Percentiles rank a stretch among this genome's conserved stretches.
Evolutionary conservation across 2,329 filamentous ascomycete genomes (phyloP).

Genomic region (Xylaria polymorpha): DNA sequence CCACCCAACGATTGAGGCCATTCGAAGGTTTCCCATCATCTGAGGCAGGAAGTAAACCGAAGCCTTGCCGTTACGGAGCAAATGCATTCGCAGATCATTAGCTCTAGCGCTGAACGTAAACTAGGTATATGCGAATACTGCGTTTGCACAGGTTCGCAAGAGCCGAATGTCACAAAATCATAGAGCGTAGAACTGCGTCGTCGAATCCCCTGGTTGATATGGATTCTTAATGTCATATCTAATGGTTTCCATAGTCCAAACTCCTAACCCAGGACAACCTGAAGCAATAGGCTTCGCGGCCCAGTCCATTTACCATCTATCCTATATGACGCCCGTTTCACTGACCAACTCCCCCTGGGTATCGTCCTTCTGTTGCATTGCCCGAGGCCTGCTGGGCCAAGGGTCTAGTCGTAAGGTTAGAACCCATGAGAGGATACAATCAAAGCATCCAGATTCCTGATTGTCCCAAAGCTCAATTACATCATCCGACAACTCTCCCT

Average conservation of each 20-base stretch:
- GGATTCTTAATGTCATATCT: constrained; percentile 15
- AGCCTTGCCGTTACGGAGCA: neutral
- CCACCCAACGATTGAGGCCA: too few species aligned
- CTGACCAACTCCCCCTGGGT: constrained; percentile 9
- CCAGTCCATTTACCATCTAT: constrained; percentile 25
- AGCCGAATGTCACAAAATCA: neutral
- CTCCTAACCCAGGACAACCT: constrained; percentile 19
- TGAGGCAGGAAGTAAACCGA: too few species aligned
- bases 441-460: constrained; percentile 6
- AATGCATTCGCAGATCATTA: neutral
- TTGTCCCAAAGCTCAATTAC: constrained; percentile 14
- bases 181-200: neutral
- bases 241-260: constrained; percentile 20
- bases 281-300: constrained; percentile 23
- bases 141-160: neutral
- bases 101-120: neutral
- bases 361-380: constrained; percentile 15
- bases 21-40: too few species aligned
- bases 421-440: constrained; percentile 12
- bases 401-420: constrained; percentile 2
- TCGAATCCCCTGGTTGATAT: neutral
- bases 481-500: constrained; percentile 19
- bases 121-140: neutral
- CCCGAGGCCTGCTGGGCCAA: constrained; percentile 8
- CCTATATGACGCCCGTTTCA: constrained; percentile 25